These are phyloP conservation scores for Chaetomium cochliodes DNA, from an alignment of 495 filamentous ascomycete species.

Conservation along the genomic window DNA sequence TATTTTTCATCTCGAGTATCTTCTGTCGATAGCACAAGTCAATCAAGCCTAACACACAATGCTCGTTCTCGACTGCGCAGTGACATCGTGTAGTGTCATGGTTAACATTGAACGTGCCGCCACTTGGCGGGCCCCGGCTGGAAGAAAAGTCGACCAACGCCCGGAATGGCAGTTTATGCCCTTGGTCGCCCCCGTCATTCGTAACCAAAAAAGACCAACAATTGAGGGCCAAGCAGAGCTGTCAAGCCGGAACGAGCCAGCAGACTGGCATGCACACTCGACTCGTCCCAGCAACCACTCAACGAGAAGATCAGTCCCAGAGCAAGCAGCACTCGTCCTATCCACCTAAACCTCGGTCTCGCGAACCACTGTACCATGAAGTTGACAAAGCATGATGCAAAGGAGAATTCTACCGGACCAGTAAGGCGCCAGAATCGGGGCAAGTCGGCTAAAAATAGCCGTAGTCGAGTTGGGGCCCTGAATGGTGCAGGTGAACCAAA, in stretches of 20 bases:
- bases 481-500: not conserved
- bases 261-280: not conserved
- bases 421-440: conserved; percentile 1
- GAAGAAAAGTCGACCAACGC: too few species aligned
- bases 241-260: not conserved
- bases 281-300: not conserved
- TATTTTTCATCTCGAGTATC: conserved; percentile 10
- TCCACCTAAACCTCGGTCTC: not conserved
- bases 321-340: not conserved
- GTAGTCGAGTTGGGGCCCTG: not conserved
- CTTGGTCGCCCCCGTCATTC: not conserved
- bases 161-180: not conserved
- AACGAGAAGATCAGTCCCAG: too few species aligned
- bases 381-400: not conserved
- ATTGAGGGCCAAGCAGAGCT: not conserved
- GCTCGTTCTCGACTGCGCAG: not conserved
- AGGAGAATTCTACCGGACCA: conserved; percentile 17
- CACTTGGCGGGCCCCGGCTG: not conserved
- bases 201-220: not conserved
- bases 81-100: not conserved
- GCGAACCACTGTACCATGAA: not conserved
- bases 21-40: conserved; percentile 33
- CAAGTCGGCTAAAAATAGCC: conserved; percentile 19
- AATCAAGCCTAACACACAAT: conserved; percentile 34
- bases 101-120: not conserved